These are phyloP conservation scores for Ogataea kodamae DNA, from an alignment of 805 yeast species.

Conservation along the genomic window DNA sequence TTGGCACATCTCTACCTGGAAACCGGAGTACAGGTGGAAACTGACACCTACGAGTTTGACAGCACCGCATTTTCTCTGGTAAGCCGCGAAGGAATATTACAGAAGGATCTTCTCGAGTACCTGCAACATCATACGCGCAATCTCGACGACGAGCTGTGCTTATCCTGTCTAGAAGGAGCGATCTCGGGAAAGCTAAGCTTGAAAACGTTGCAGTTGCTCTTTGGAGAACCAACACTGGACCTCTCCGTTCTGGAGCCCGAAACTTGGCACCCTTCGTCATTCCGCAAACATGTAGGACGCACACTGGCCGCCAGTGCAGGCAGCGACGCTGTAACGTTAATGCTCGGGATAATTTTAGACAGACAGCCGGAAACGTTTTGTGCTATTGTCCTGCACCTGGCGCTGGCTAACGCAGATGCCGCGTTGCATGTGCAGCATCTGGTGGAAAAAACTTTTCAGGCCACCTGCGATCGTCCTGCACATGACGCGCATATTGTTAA, in stretches of 20 bases:
- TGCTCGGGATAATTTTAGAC: background rate
- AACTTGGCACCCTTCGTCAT: conserved; percentile 1
- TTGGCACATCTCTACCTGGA: conserved; percentile 29
- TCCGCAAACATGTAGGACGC: conserved; percentile 3
- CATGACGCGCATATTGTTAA: conserved; percentile 12
- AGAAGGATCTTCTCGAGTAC: background rate
- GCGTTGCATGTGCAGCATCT: conserved; percentile 15
- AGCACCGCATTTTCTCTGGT: conserved; percentile 5
- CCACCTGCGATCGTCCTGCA: background rate
- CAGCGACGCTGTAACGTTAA: too few relatives aligned
- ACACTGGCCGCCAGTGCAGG: conserved; percentile 32
- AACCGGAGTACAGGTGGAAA: conserved; percentile 24
- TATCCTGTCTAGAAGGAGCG: background rate
- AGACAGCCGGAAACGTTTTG: conserved; percentile 16
- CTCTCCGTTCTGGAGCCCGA: conserved; percentile 1
- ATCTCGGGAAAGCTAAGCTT: background rate
- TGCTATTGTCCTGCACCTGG: conserved; percentile 12
- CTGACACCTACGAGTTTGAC: conserved; percentile 21
- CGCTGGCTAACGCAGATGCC: background rate
- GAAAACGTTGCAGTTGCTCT: conserved; percentile 1
- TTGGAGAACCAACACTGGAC: background rate
- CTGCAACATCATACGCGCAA: background rate
- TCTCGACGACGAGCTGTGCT: background rate
- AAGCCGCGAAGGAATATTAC: background rate
- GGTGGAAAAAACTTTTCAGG: conserved; percentile 14